These are phyloP conservation scores for Friedmanniomyces endolithicus DNA, from an alignment of 495 filamentous ascomycete genomes.

Conservation along the genomic window DNA sequence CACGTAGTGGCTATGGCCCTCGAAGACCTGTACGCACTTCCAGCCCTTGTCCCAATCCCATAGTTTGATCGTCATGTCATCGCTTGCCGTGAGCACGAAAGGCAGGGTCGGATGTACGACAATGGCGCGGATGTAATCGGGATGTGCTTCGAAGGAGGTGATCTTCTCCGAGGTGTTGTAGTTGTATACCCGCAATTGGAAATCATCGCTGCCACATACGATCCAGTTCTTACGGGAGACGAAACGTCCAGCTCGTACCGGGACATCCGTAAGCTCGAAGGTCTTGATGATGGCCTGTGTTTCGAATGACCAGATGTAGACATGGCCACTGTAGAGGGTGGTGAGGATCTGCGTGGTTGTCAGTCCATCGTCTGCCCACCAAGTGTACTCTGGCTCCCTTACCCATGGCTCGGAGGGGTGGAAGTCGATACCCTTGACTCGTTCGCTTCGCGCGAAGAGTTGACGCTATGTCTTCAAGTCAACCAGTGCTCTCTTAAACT, in stretches of 20 bases:
- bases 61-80: conserved; percentile 99
- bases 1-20: conserved; percentile 96
- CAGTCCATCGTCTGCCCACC: conserved; percentile 15
- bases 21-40: conserved; percentile 97
- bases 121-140: conserved; percentile 97
- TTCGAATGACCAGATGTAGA: conserved; percentile 99
- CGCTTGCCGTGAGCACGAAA: conserved; percentile 88
- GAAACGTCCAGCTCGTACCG: conserved; percentile 92
- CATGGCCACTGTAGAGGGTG: conserved; percentile 94
- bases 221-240: conserved; percentile 99
- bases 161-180: conserved; percentile 99
- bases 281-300: conserved; percentile 96
- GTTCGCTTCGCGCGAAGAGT: conserved; percentile 72
- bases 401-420: conserved; percentile 91
- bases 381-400: conserved; percentile 22
- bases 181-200: conserved; percentile 91
- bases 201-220: conserved; percentile 95
- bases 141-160: conserved; percentile 94
- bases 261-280: conserved; percentile 98
- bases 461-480: conserved; percentile 46
- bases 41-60: conserved; percentile 99
- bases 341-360: conserved; percentile 56
- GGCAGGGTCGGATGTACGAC: conserved; percentile 93
- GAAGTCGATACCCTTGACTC: conserved; percentile 96
- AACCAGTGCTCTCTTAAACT: conserved; percentile 29